Base-by-base conservation (phyloP, 495 filamentous ascomycete genomes). In the Penicillium turbatum region DNA sequence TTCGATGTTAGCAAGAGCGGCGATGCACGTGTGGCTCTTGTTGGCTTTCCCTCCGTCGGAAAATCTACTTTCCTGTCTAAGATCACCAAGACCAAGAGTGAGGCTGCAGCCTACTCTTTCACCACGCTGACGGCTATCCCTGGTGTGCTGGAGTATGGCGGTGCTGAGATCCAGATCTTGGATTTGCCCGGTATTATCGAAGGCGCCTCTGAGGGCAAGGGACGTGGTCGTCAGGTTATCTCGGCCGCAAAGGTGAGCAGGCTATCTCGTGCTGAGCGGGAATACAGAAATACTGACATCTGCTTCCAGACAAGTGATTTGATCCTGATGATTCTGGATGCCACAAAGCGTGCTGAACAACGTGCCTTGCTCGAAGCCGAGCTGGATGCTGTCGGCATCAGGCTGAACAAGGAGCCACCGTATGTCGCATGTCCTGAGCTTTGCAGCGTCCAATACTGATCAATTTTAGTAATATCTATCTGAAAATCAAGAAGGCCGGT, bases 141-240 rank as follows among this genome's bases (percentile, higher is more conserved):
- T 12, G 95, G 95, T 57, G 95, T 99, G 8, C 79, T 99, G 54
- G 95, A 97, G 74, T 99, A 99, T 72, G 95, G 92, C 7, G 95
- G 95, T 40, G 95, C 95, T 1, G 95, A 99, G 71, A 97, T 99
- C 54, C 95, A 99, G 70, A 87, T 99, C 54, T 85, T 99, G 36
- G 95, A 99, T 86, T 75, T 99, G 53, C 95, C 95, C 0, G 95
- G 95, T 77, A 99, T 99, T 61, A 99, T 99, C 63, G 95, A 99
- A 66, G 95, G 95, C 41, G 95, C 95, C 32, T 76, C 90, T 0
- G 95, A 99, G 69, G 95, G 95, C 16, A 99, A 99, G 73, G 95
- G 95, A 21, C 75, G 93, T 81, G 93, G 93, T 41, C 77, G 93
- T 48, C 95, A 99, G 68, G 95, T 99, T 36, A 99, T 99, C 66